Evolutionary conservation across 1,284 basidiomycete genomes (phyloP).

Genomic region (Trichosporon sp.): DNA sequence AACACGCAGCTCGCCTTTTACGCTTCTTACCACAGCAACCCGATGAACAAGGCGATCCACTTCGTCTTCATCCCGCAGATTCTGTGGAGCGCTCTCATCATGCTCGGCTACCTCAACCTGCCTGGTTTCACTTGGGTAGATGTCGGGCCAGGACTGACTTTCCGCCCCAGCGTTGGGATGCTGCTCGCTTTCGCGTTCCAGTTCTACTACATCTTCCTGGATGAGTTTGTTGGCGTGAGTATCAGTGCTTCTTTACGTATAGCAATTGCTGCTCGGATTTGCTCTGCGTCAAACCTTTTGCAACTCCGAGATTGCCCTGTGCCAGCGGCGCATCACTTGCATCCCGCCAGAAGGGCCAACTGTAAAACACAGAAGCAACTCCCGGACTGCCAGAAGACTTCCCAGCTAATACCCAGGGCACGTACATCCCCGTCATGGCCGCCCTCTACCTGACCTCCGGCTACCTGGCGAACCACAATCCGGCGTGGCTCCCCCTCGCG

Average conservation of each 20-base stretch:
- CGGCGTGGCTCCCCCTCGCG: slow-evolving; percentile 50
- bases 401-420: slow-evolving; percentile 19
- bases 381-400: neutral
- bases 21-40: slow-evolving; percentile 78
- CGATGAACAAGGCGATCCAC: slow-evolving; percentile 72
- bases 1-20: slow-evolving; percentile 69
- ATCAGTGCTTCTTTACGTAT: too few relatives aligned
- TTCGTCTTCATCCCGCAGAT: slow-evolving; percentile 74
- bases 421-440: slow-evolving; percentile 32
- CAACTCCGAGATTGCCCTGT: neutral
- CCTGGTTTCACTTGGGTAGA: slow-evolving; percentile 58
- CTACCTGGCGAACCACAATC: slow-evolving; percentile 53
- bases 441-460: slow-evolving; percentile 43
- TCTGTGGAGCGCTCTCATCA: slow-evolving; percentile 62
- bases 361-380: too few relatives aligned
- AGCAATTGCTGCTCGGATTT: too few relatives aligned
- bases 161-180: slow-evolving; percentile 62
- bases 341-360: too few relatives aligned
- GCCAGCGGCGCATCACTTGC: too few relatives aligned
- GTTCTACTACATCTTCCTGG: slow-evolving; percentile 67
- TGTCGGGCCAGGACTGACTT: slow-evolving; percentile 57
- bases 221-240: slow-evolving; percentile 72
- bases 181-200: slow-evolving; percentile 58
- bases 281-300: too few relatives aligned
- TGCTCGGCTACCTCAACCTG: slow-evolving; percentile 54